These are phyloP conservation scores for Stereocaulon alpinum DNA, from an alignment of 495 filamentous ascomycete genomes.

Conservation along the genomic window DNA sequence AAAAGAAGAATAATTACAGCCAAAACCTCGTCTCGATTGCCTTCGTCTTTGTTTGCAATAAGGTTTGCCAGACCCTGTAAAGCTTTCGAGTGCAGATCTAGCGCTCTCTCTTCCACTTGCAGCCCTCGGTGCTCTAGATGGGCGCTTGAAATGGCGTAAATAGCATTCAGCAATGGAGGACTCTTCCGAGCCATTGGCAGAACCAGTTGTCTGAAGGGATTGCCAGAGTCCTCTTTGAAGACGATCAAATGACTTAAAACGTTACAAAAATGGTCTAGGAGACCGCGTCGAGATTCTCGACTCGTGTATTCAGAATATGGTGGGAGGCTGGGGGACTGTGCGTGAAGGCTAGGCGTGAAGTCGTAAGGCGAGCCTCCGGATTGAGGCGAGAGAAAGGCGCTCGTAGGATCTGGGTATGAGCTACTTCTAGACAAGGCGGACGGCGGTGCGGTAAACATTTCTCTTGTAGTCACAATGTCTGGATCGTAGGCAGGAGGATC, in stretches of 20 bases:
- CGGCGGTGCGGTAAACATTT: slow-evolving; percentile 22
- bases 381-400: slow-evolving; percentile 23
- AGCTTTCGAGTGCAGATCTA: slow-evolving; percentile 48
- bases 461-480: slow-evolving; percentile 21
- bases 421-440: slow-evolving; percentile 22
- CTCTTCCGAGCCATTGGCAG: slow-evolving; percentile 44
- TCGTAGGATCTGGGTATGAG: slow-evolving; percentile 25
- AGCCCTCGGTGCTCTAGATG: slow-evolving; percentile 49
- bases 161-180: slow-evolving; percentile 45
- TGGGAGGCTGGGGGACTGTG: slow-evolving; percentile 29
- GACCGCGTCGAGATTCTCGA: slow-evolving; percentile 41
- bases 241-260: slow-evolving; percentile 53
- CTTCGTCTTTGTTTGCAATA: slow-evolving; percentile 42
- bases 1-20: slow-evolving; percentile 53
- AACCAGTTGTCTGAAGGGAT: slow-evolving; percentile 52
- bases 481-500: slow-evolving; percentile 21
- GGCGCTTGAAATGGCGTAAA: slow-evolving; percentile 48
- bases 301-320: slow-evolving; percentile 46
- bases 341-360: slow-evolving; percentile 27
- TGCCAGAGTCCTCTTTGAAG: slow-evolving; percentile 51
- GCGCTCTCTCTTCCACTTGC: slow-evolving; percentile 43
- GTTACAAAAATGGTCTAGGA: slow-evolving; percentile 54
- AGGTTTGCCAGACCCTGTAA: slow-evolving; percentile 47
- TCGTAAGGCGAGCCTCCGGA: slow-evolving; percentile 30
- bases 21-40: slow-evolving; percentile 45